Conservation (phyloP, 805 yeast genomes). For the Jamesozyma lodderae region DNA sequence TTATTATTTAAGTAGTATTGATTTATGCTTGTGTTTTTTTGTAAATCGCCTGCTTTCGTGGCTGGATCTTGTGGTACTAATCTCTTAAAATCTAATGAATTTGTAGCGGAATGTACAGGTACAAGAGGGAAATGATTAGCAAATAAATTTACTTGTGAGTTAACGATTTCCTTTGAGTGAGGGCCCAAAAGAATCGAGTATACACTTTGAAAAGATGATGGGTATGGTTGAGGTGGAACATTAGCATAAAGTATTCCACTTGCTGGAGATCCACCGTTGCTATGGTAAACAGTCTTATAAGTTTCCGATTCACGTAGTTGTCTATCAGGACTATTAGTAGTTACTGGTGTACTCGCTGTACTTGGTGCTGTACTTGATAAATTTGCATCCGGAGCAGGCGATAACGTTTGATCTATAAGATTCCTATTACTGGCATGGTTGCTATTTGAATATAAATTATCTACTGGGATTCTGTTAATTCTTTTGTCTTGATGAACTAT, state of each 20-base stretch:
- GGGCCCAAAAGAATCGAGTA: constrained; percentile 25
- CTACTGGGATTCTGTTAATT: constrained; percentile 21
- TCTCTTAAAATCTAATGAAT: constrained; percentile 19
- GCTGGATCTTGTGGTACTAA: constrained; percentile 12
- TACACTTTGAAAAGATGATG: constrained; percentile 16
- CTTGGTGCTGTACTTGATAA: not conserved
- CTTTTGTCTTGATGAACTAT: constrained; percentile 41
- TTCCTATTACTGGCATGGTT: not conserved
- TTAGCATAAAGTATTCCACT: constrained; percentile 4
- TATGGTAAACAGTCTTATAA: not conserved
- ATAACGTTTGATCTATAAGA: no score
- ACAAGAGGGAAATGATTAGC: constrained; percentile 26
- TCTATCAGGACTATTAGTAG: constrained; percentile 2
- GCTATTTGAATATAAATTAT: constrained; percentile 13
- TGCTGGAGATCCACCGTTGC: not conserved
- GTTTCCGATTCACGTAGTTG: not conserved
- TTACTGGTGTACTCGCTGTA: not conserved
- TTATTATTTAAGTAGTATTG: constrained; percentile 57
- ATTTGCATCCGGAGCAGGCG: not conserved
- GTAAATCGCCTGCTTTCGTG: constrained; percentile 7
- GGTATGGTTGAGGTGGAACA: constrained; percentile 13
- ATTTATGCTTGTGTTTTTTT: constrained; percentile 34
- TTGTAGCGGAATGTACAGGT: constrained; percentile 16
- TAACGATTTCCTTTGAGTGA: constrained; percentile 19
- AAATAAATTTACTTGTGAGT: constrained; percentile 20